Base-by-base conservation (phyloP, 2,329 filamentous ascomycete genomes). In the Claviceps spartinae region DNA sequence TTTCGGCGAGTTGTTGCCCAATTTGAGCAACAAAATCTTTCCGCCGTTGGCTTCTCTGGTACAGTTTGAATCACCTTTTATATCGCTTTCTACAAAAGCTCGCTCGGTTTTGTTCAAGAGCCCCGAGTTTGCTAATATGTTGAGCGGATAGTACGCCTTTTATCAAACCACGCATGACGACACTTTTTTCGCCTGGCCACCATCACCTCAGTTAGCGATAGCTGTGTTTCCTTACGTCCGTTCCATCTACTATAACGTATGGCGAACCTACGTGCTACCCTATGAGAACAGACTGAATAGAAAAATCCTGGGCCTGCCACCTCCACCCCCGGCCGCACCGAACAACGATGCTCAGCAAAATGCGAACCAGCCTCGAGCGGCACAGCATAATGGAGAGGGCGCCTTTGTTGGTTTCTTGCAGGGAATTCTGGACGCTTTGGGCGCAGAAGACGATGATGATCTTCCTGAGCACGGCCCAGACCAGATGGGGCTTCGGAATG, bases 151-250 rank as follows among this genome's bases (percentile, higher is more conserved):
- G 77, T 78, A 74, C 52, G 72, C 70, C 48, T 67, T 71, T 11
- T 67, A 70, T 37, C 69, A 75, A 26, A 60, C 73, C 38, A 66
- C 72, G 50, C 67, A 71, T 44, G 67, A 75, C 42, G 65, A 71
- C 34, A 60, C 71, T n/a, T 66, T 73, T 47, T 64, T 74, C 20
- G 60, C 62, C 14, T 81, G 77, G 77, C 77, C 78, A 1, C 77
- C 76, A 0, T 74, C 76, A 0, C 72, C 76, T 0, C 67, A 71
- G 41, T 72, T 76, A 54, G 73, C 71, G n/a, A 62, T 79, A 49
- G 66, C 72, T 1, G 55, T 74, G 2, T 72, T 78, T 55, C 78
- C 78, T 0, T 71, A 70, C 44, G 61, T 72, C 4, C 67, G 68
- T 37, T 65, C 65, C 43, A 56, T 72, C 8, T 78, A 81, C 60